A percentile compares a stretch with the other conserved stretches of the same genome.
phyloP scores from a whole-genome alignment of 108 stramenopile species.

The Fragilaria crotonensis region DNA sequence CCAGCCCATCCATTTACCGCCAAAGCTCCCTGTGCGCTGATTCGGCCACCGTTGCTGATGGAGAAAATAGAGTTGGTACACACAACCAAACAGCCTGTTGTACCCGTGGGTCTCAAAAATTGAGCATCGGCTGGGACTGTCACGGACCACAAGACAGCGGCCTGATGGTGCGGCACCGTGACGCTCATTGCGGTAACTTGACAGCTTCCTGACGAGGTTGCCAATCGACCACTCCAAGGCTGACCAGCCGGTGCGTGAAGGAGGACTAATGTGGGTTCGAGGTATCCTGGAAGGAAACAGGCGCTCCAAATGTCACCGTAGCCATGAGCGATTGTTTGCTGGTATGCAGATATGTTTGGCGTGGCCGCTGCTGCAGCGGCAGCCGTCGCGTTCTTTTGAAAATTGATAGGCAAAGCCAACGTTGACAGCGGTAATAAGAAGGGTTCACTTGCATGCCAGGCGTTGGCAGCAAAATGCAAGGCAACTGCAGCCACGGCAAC shows the following conservation, averaged over 20 bases:
- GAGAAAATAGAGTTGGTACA: constrained; percentile 62
- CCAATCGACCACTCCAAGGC: constrained; percentile 61
- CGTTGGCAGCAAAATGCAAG: constrained; percentile 12
- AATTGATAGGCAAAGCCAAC: constrained; percentile 16
- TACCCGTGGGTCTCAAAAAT: constrained; percentile 13
- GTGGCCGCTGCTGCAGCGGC: constrained; percentile 4
- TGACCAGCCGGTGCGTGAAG: constrained; percentile 58
- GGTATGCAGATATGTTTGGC: background rate
- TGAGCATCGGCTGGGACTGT: constrained; percentile 71
- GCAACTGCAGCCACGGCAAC: constrained; percentile 58
- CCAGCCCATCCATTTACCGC: constrained; percentile 79
- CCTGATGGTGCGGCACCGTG: constrained; percentile 58
- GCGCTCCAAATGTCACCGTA: constrained; percentile 70
- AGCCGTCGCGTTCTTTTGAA: background rate
- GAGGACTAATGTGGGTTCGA: constrained; percentile 65
- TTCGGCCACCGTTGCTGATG: constrained; percentile 50
- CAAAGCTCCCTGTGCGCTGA: constrained; percentile 35
- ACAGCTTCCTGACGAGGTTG: constrained; percentile 23
- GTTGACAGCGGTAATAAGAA: constrained; percentile 60
- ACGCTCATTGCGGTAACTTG: constrained; percentile 67
- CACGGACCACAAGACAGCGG: constrained; percentile 76
- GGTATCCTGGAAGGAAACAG: constrained; percentile 65
- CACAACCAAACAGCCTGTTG: constrained; percentile 45
- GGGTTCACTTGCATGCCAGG: constrained; percentile 70
- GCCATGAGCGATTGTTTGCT: constrained; percentile 44